Conservation (phyloP, 306 rosid species). For the Cucumis sativus region DNA sequence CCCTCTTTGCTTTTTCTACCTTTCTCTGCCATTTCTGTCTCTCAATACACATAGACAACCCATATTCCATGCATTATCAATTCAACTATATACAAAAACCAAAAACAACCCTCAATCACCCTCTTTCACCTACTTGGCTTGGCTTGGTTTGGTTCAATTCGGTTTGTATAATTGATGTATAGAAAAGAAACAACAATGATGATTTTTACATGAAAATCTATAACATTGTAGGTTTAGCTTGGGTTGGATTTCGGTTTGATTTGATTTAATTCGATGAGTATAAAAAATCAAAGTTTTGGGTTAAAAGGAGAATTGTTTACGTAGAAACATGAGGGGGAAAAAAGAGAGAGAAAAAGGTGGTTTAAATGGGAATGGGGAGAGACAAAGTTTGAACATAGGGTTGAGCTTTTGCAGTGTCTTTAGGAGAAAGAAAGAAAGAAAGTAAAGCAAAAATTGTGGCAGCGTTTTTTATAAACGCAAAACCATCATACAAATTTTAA, state of each 20-base stretch:
- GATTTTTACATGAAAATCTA: no score
- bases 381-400: conserved; percentile 73
- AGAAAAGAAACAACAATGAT: no score
- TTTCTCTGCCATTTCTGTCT: conserved; percentile 15
- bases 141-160: no score
- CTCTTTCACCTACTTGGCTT: no score
- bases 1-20: neutral
- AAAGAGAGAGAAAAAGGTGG: neutral
- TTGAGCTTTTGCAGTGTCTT: conserved; percentile 73
- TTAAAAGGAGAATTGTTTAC: no score
- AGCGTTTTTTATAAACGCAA: conserved; percentile 15
- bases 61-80: neutral
- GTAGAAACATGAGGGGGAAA: neutral
- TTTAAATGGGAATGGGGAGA: conserved; percentile 24
- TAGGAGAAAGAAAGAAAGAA: conserved; percentile 26
- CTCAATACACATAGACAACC: neutral
- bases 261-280: no score
- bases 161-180: no score
- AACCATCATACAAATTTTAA: conserved; percentile 19
- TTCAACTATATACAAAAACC: no score
- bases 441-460: conserved; percentile 9
- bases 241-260: no score
- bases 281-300: no score
- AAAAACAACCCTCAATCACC: no score
- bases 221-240: no score